A percentile compares a stretch with the other conserved stretches of the same genome.
Conservation (phyloP, 2,329 filamentous ascomycete species). For the Tolypocladium tundrense region DNA sequence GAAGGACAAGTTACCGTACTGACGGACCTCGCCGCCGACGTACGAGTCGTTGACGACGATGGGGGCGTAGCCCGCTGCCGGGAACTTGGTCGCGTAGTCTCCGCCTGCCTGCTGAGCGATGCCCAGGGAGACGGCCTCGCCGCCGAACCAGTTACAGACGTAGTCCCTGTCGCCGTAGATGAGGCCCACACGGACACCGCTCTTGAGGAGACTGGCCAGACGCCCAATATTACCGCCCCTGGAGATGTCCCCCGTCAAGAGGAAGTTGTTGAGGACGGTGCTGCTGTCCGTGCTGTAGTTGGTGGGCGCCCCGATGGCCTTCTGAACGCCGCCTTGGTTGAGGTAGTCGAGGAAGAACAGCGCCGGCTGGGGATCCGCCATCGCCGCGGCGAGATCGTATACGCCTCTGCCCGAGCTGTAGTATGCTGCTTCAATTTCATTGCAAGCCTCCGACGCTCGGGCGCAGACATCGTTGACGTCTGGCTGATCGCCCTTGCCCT, state of each 20-base stretch:
- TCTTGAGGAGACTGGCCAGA: constrained; percentile 49
- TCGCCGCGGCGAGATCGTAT: constrained; percentile 51
- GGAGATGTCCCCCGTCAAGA: constrained; percentile 47
- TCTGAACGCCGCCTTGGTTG: constrained; percentile 45
- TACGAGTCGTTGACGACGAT: constrained; percentile 59
- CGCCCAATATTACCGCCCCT: constrained; percentile 50
- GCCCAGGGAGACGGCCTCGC: constrained; percentile 58
- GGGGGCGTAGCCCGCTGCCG: constrained; percentile 58
- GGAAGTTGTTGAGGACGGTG: constrained; percentile 36
- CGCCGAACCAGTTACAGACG: constrained; percentile 62
- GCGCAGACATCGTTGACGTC: constrained; percentile 37
- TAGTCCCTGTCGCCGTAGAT: constrained; percentile 59
- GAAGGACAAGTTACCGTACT: constrained; percentile 66
- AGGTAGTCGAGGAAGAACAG: constrained; percentile 53
- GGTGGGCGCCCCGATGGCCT: constrained; percentile 50
- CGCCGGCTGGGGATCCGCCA: constrained; percentile 51
- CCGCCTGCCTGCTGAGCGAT: constrained; percentile 39
- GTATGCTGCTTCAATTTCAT: constrained; percentile 48
- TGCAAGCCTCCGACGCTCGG: constrained; percentile 31
- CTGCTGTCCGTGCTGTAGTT: constrained; percentile 45
- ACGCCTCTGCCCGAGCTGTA: constrained; percentile 42
- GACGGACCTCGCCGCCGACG: constrained; percentile 62
- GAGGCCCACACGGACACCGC: constrained; percentile 58
- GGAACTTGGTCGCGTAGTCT: constrained; percentile 45
- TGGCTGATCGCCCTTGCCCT: constrained; percentile 26